phyloP scores from a whole-genome alignment of 2,329 filamentous ascomycete species.

The Verticillium tricorpus region DNA sequence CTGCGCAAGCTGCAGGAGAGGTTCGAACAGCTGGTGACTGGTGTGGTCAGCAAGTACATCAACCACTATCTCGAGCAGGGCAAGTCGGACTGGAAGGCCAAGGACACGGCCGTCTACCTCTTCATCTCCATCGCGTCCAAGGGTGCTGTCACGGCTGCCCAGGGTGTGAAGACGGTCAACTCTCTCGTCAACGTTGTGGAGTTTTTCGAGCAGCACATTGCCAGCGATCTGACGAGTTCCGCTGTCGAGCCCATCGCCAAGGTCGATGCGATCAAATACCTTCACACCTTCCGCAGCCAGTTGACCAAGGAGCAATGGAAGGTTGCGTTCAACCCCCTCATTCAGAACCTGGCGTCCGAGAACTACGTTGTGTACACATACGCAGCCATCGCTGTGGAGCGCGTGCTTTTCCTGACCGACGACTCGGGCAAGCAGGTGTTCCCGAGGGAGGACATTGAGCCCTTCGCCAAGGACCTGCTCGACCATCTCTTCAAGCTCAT shows the following conservation, averaged over 20 bases:
- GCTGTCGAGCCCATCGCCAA: slow-evolving; percentile 80
- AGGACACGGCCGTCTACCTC: slow-evolving; percentile 96
- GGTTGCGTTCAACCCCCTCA: slow-evolving; percentile 80
- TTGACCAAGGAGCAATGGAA: slow-evolving; percentile 90
- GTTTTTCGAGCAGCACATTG: slow-evolving; percentile 92
- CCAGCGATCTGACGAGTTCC: slow-evolving; percentile 75
- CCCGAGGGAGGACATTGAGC: slow-evolving; percentile 70
- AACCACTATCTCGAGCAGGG: slow-evolving; percentile 78
- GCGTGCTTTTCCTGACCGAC: slow-evolving; percentile 79
- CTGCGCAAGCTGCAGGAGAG: slow-evolving; percentile 82
- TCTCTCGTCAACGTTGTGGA: slow-evolving; percentile 82
- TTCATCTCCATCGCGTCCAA: slow-evolving; percentile 93
- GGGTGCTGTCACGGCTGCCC: slow-evolving; percentile 77
- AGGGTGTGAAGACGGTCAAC: slow-evolving; percentile 90
- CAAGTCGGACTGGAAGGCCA: slow-evolving; percentile 88
- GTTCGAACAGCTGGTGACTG: slow-evolving; percentile 80
- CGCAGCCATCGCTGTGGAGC: slow-evolving; percentile 92
- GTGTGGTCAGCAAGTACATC: slow-evolving; percentile 83
- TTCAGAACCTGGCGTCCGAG: slow-evolving; percentile 82
- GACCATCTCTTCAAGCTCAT: slow-evolving; percentile 89
- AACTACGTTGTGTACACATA: slow-evolving; percentile 99
- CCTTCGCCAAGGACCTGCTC: slow-evolving; percentile 79
- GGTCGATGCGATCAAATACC: slow-evolving; percentile 96
- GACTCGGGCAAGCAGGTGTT: slow-evolving; percentile 75
- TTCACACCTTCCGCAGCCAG: slow-evolving; percentile 95